Base-by-base conservation (phyloP, 169 alveolate species). In the Toxoplasma gondii region DNA sequence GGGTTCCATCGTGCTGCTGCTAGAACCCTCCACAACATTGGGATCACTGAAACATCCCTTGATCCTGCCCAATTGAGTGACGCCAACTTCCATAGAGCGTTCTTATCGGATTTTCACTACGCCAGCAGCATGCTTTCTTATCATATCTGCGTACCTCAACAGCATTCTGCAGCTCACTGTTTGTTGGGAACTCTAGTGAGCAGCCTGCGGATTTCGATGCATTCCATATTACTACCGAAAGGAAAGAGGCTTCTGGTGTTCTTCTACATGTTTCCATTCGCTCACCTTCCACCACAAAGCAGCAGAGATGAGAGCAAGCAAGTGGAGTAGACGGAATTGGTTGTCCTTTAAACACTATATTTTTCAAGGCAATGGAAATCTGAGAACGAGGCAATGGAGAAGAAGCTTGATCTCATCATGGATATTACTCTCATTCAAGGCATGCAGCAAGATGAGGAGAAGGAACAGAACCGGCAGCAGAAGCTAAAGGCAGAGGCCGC, bases 391-490 rank as follows among this genome's bases (percentile, higher is more conserved):
- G 67, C 90, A 27, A 36, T 44, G 53, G 97, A 97, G 93, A 96
- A 96, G 81, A 93, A 96, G 86, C 95, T 97, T 43, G 98, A 97
- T 86, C 92, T 91, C 29, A 96, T 96, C 97, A 96, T 97, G 97
- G 98, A 97, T 93, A 91, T 97, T 44, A 98, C 97, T 93, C 95
- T 98, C 64, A 92, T 97, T 31, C 96, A 96, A 90, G 95, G 93
- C 67, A 90, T 97, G 54, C 96, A 97, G 88, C 92, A 38, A 29
- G 69, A 49, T 0, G 92, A 92, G 36, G 92, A 81, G 58, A 81
- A 82, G 49, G 94, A 92, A 7, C 86, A 38, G 31, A 70, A 22
- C 0, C 70, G 92, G 29, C 94, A 44, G 34, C 86, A 58, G 31
- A 83, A 69, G 39, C 69, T 92, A 38, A 53, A 67, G 54, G 58